Evolutionary conservation across 2,329 filamentous ascomycete genomes (phyloP), one percentile per base, ranked within the genome.

Genomic region (Elsinoe fawcettii): DNA sequence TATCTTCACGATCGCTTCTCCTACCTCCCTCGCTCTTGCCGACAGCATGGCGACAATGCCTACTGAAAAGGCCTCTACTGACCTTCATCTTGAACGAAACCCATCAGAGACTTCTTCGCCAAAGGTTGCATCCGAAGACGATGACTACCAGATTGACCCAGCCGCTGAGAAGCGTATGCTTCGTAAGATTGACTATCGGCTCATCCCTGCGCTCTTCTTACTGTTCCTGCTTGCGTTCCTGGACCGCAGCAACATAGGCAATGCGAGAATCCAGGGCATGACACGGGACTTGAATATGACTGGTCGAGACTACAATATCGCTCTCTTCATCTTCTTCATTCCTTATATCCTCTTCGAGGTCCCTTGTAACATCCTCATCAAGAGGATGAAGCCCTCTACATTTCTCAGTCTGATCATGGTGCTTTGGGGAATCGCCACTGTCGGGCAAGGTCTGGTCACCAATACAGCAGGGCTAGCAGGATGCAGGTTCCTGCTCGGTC

Each of bases 211-310:
- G 55, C 69, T 82, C 2, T 70, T 79, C 16, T 57, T 80, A 44
- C 78, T 82, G 70, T 82, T 80, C 63, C 71, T 81, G 1, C 70
- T 82, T 58, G 80, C 80, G 66, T 81, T 79, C 61, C 71, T 82
- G 11, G 79, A 81, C 62, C 71, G 77, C 61, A 66, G 55, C 12
- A 66, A 64, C 41, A 63, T 65, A 4, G 62, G 59, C n/a, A 93
- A 78, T 72, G 89, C 81, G 1, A 80, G 80, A 63, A 74, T 83
- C 25, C 80, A 76, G 14, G 79, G 80, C 11, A 69, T 84, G 1
- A 71, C 79, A 58, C 67, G 76, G n/a, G 82, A 86, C 58, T 73
- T 93, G 6, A 62, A 78, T 25, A 81, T 92, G 76, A 77, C 77
- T 0, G 77, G 79, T 1, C 70, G 76, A 4, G 76, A 87, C 66